Evolutionary conservation across 495 filamentous ascomycete genomes (phyloP).

Genomic region (Lentithecium fluviatile): DNA sequence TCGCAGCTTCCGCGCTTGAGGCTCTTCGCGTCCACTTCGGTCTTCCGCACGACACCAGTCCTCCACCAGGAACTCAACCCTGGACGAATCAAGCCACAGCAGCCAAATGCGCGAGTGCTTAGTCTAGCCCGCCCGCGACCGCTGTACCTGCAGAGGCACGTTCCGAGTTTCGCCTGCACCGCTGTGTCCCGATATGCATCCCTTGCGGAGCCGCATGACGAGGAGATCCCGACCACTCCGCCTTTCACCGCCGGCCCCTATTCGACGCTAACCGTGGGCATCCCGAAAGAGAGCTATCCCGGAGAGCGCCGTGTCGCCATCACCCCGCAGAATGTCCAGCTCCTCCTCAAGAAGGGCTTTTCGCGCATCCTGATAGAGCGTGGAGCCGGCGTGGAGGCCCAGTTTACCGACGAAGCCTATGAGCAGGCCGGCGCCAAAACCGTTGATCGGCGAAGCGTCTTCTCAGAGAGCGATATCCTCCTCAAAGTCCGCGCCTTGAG

Average conservation of each 20-base stretch:
- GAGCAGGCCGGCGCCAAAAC: slow-evolving; percentile 69
- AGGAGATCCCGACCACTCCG: slow-evolving; percentile 27
- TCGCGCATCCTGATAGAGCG: slow-evolving; percentile 68
- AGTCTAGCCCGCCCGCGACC: slow-evolving; percentile 19
- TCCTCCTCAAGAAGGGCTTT: slow-evolving; percentile 78
- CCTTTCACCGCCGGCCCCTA: slow-evolving; percentile 58
- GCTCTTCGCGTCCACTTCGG: slow-evolving; percentile 17
- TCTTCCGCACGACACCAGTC: slow-evolving; percentile 14
- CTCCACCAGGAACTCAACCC: slow-evolving; percentile 6
- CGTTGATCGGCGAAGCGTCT: slow-evolving; percentile 61
- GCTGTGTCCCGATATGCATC: slow-evolving; percentile 30
- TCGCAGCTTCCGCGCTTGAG: slow-evolving; percentile 17
- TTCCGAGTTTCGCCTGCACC: slow-evolving; percentile 17
- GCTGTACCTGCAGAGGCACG: slow-evolving; percentile 27
- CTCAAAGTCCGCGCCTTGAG: slow-evolving; percentile 75
- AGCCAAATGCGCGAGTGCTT: slow-evolving; percentile 5
- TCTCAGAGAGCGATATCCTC: slow-evolving; percentile 69
- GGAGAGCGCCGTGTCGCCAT: slow-evolving; percentile 77
- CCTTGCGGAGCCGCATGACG: slow-evolving; percentile 32
- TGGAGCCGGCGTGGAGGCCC: slow-evolving; percentile 69
- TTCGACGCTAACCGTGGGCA: slow-evolving; percentile 63
- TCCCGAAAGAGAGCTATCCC: slow-evolving; percentile 67
- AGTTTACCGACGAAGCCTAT: slow-evolving; percentile 70
- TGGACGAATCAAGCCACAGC: slow-evolving; percentile 3
- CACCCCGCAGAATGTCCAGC: slow-evolving; percentile 72